Evolutionary conservation across 257 asterid genomes (phyloP), one percentile per base, ranked within the genome.

Genomic region (Rehmannia glutinosa): DNA sequence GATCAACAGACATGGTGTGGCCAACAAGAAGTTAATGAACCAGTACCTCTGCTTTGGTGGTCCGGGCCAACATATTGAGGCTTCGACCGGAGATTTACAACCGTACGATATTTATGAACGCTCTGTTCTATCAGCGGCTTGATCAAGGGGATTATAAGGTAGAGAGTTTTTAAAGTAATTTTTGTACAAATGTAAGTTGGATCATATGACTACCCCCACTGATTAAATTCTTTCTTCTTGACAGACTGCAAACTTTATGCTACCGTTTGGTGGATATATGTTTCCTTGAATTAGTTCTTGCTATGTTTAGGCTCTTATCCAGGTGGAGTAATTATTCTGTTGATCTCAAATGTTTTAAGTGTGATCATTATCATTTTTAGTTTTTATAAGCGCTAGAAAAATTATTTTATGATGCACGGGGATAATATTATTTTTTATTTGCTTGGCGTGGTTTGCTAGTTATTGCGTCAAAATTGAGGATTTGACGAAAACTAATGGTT

Each of bases 11-110:
- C 80, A 59, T 10, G 70, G 73, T 12, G 23, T 68, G 58, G 77
- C 46, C 12, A 84, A 77, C 66, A 83, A 69, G 80, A 82, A 67
- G 78, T 56, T 75, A 60, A 69, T 82, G 84, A 85, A 85, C 54
- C 87, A 80, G 66, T 87, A 80, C 72, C 78, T 92, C 6, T 89
- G 97, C 80, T 92, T 87, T 45, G 93, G 96, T 25, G 83, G 71
- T 33, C 59, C 83, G 2, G 74, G 78, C 25, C 77, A 64, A 51
- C 57, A 69, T 11, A n/a, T 70, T 5, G 83, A 75, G 49, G 74
- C 73, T 16, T 20, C 73, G 2, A 17, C 67, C 2, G 9, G 23
- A 13, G 78, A 74, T 12, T 61, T 50, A 61, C 86, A 75, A 72
- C 82, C 89, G 12, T 87, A 53, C 10, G 89, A 83, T 43, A 46